A percentile compares a stretch with the other conserved stretches of the same genome.
These are phyloP conservation scores for Xylariaceae sp. DNA, from an alignment of 2,329 filamentous ascomycete species.

Conservation along the genomic window DNA sequence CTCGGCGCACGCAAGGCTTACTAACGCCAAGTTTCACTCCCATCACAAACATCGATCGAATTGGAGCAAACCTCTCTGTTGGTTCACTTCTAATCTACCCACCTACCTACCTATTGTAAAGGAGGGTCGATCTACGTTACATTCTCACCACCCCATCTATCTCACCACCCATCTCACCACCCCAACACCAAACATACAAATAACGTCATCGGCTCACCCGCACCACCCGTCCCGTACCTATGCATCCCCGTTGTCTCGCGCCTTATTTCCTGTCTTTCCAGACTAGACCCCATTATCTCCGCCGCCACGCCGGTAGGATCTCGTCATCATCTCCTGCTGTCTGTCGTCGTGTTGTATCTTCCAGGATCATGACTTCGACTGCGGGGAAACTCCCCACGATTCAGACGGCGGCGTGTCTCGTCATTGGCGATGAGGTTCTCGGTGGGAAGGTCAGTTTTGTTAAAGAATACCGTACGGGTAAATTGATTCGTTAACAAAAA, in stretches of 20 bases:
- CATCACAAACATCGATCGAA: background rate
- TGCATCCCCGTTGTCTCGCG: constrained; percentile 74
- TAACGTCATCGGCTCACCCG: background rate
- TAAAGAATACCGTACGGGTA: background rate
- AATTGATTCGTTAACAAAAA: too few species aligned
- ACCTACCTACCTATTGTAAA: too few species aligned
- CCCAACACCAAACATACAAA: too few species aligned
- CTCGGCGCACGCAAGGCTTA: too few species aligned
- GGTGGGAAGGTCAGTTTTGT: constrained; percentile 72
- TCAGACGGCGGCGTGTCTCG: constrained; percentile 83
- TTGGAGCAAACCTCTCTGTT: too few species aligned
- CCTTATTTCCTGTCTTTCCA: constrained; percentile 66
- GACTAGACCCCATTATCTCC: constrained; percentile 46
- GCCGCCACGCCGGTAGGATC: constrained; percentile 23
- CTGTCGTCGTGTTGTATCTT: constrained; percentile 22
- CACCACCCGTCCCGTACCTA: constrained; percentile 33
- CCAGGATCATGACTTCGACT: constrained; percentile 41
- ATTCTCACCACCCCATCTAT: too few species aligned
- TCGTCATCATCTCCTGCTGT: constrained; percentile 26
- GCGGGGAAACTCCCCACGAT: constrained; percentile 60
- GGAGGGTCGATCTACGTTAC: too few species aligned
- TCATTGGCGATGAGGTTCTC: constrained; percentile 96
- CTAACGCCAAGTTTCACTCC: too few species aligned
- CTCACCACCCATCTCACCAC: too few species aligned
- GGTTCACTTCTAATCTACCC: too few species aligned